A percentile compares a stretch with the other conserved stretches of the same genome.
Evolutionary conservation across 2,329 filamentous ascomycete species (phyloP).

Genomic region (Xenoacremonium recifei): DNA sequence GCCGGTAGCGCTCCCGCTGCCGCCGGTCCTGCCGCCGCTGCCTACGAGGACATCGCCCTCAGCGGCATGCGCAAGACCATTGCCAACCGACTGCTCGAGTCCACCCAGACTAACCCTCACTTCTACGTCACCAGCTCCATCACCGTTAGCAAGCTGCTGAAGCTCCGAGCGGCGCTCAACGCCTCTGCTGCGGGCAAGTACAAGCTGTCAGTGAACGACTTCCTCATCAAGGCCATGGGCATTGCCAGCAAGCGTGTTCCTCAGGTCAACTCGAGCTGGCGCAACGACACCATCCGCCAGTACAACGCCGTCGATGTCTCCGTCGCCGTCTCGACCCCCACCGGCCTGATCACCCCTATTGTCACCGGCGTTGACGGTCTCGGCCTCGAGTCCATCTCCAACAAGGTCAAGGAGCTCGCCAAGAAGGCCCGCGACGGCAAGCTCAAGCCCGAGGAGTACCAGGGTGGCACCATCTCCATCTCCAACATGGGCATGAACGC

Average conservation of each 20-base stretch:
- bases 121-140: slow-evolving; percentile 93
- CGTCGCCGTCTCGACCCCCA: slow-evolving; percentile 90
- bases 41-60: slow-evolving; percentile 81
- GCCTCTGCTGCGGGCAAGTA: slow-evolving; percentile 85
- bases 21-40: slow-evolving; percentile 56
- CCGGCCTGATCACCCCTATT: slow-evolving; percentile 95
- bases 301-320: slow-evolving; percentile 92
- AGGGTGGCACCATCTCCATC: slow-evolving; percentile 98
- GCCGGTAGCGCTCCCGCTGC: slow-evolving; percentile 58
- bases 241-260: slow-evolving; percentile 91
- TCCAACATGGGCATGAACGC: slow-evolving; percentile 99
- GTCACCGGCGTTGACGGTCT: slow-evolving; percentile 85
- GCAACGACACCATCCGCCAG: slow-evolving; percentile 85
- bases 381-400: slow-evolving; percentile 85
- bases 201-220: slow-evolving; percentile 99
- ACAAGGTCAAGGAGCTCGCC: slow-evolving; percentile 90
- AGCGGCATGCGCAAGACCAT: slow-evolving; percentile 98
- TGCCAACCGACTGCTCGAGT: slow-evolving; percentile 83
- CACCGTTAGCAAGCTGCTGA: slow-evolving; percentile 92
- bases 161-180: slow-evolving; percentile 93
- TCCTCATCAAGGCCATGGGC: slow-evolving; percentile 94
- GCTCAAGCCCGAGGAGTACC: slow-evolving; percentile 99
- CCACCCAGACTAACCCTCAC: slow-evolving; percentile 91
- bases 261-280: slow-evolving; percentile 94
- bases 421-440: slow-evolving; percentile 96